Conservation (phyloP, 768 basidiomycete species). For the Leucocoprinus leucothites region DNA sequence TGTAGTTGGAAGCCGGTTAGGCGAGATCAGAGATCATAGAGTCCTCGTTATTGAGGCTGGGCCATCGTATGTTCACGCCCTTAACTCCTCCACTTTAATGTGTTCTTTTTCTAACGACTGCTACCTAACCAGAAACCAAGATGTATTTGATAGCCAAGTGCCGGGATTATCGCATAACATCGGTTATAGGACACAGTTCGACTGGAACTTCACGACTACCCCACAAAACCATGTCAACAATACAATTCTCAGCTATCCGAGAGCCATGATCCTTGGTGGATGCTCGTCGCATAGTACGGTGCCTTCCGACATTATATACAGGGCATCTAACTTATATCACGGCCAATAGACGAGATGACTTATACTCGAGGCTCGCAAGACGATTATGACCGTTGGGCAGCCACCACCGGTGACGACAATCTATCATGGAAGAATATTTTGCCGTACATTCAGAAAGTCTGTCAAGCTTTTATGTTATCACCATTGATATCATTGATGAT, state of each 20-base stretch:
- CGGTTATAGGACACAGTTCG: neutral
- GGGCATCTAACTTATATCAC: neutral
- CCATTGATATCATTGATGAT: too few species aligned
- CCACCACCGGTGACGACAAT: neutral
- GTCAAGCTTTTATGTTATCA: neutral
- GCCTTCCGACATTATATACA: neutral
- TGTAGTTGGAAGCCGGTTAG: neutral
- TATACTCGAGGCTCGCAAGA: slow-evolving; percentile 11
- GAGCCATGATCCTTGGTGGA: neutral
- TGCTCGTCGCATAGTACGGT: neutral
- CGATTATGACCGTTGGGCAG: slow-evolving; percentile 10
- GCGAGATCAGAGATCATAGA: neutral
- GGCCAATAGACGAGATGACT: slow-evolving; percentile 6
- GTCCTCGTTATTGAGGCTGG: slow-evolving; percentile 9
- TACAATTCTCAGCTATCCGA: neutral
- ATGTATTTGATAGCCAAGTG: neutral
- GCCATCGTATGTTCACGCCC: neutral
- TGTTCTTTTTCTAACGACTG: neutral
- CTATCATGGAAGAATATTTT: slow-evolving; percentile 14
- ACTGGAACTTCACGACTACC: slow-evolving; percentile 28
- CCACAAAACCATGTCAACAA: slow-evolving; percentile 20
- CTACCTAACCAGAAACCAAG: slow-evolving; percentile 8
- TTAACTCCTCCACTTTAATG: neutral
- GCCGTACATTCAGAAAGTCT: slow-evolving; percentile 9
- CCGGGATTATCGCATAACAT: neutral